These are phyloP conservation scores for Dioszegia aurantiaca DNA, from an alignment of 768 basidiomycete genomes.

Conservation along the genomic window DNA sequence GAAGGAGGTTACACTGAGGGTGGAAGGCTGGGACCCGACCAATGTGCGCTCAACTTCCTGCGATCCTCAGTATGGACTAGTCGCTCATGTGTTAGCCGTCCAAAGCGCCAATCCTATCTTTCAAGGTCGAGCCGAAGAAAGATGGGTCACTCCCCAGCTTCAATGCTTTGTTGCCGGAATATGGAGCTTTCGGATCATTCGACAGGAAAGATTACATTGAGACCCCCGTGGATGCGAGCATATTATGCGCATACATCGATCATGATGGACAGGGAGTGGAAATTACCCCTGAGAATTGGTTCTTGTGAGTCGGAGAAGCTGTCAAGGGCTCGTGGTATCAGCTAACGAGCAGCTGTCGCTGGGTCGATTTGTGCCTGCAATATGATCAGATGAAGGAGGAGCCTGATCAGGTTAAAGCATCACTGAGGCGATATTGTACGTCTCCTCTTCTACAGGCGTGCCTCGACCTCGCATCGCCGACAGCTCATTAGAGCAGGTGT, in stretches of 20 bases:
- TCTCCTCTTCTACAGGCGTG: not conserved
- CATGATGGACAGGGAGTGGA: constrained; percentile 28
- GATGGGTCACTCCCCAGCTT: constrained; percentile 18
- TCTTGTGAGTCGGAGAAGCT: constrained; percentile 33
- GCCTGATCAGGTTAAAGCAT: constrained; percentile 18
- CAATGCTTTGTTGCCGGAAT: constrained; percentile 18
- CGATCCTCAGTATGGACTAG: not conserved
- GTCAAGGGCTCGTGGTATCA: not conserved
- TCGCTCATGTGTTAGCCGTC: constrained; percentile 18
- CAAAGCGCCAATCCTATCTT: constrained; percentile 26
- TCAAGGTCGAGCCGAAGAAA: constrained; percentile 32
- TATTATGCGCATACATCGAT: constrained; percentile 20
- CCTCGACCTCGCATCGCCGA: too few relatives aligned
- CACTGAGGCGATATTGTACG: constrained; percentile 32
- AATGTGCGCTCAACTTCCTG: constrained; percentile 20
- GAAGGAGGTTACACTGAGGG: constrained; percentile 30
- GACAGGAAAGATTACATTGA: constrained; percentile 27
- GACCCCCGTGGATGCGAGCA: constrained; percentile 16
- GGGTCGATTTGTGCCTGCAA: constrained; percentile 27
- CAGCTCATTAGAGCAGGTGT: constrained; percentile 22
- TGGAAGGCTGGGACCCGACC: constrained; percentile 39
- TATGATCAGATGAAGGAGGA: constrained; percentile 40
- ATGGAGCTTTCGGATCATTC: constrained; percentile 18
- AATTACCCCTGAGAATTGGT: constrained; percentile 32
- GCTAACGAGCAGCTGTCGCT: constrained; percentile 22